Percentiles rank a stretch among this genome's conserved stretches.
phyloP scores from a whole-genome alignment of 208 protist genomes.

The Leishmania braziliensis region DNA sequence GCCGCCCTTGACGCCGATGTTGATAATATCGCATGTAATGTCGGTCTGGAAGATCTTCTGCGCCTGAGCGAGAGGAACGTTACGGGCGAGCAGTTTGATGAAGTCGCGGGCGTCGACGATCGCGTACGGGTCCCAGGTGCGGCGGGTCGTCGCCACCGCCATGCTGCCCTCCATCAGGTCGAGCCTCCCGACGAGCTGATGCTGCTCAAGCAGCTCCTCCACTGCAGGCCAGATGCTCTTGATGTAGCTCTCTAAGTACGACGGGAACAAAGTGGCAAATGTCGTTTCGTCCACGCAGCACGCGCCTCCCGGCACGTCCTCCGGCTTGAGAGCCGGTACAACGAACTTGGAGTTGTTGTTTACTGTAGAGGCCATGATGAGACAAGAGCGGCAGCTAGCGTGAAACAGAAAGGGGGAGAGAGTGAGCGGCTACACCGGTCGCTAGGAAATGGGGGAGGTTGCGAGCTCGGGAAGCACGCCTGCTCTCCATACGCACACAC shows the following conservation, averaged over 20 bases:
- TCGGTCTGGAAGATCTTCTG: conserved; percentile 98
- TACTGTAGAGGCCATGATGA: conserved; percentile 17
- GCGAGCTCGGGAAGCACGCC: not conserved
- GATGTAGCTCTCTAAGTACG: conserved; percentile 98
- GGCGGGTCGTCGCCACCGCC: conserved; percentile 97
- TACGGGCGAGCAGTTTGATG: conserved; percentile 97
- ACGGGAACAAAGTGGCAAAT: conserved; percentile 98
- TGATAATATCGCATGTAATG: conserved; percentile 98
- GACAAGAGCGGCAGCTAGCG: not conserved
- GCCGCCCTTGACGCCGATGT: conserved; percentile 95
- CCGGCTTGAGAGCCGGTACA: conserved; percentile 63
- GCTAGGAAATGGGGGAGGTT: not conserved
- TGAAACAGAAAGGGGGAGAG: not conserved
- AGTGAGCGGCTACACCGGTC: not conserved
- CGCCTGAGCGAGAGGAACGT: conserved; percentile 96
- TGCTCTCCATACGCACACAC: not conserved
- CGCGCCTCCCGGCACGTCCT: conserved; percentile 87
- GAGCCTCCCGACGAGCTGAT: conserved; percentile 95
- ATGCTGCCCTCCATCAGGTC: conserved; percentile 97
- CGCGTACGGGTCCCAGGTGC: conserved; percentile 98
- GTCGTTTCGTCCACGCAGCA: conserved; percentile 95
- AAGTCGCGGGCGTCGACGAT: conserved; percentile 99
- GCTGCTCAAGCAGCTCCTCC: conserved; percentile 89
- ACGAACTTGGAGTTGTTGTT: not conserved
- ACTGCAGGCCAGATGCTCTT: conserved; percentile 95